Percentiles rank a stretch among this genome's conserved stretches.
phyloP scores from a whole-genome alignment of 257 asterid genomes.

The Avicennia marina region DNA sequence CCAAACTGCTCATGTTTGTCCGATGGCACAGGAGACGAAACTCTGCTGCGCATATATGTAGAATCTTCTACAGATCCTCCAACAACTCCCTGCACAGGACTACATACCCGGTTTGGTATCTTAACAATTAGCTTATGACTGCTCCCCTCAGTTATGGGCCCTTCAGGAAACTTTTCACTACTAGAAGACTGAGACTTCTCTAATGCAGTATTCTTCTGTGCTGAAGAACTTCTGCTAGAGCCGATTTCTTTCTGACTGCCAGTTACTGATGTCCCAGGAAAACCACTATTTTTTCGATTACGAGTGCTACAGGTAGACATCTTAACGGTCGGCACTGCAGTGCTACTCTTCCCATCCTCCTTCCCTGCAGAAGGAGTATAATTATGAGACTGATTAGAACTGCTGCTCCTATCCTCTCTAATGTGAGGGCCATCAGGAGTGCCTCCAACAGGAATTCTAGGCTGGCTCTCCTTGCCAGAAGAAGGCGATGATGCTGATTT shows the following conservation, averaged over 20 bases:
- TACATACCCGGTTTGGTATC: constrained; percentile 55
- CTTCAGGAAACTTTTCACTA: constrained; percentile 49
- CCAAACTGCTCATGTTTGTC: constrained; percentile 47
- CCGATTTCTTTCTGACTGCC: constrained; percentile 35
- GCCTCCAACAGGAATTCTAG: constrained; percentile 29
- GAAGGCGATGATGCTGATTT: constrained; percentile 32
- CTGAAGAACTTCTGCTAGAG: constrained; percentile 32
- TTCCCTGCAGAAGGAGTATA: constrained; percentile 30
- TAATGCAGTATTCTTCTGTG: constrained; percentile 22
- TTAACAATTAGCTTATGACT: constrained; percentile 74
- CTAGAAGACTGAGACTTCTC: constrained; percentile 39
- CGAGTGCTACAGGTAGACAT: constrained; percentile 25
- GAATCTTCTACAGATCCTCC: constrained; percentile 56
- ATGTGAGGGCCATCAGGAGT: constrained; percentile 27
- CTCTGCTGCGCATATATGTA: constrained; percentile 39
- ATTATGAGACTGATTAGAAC: constrained; percentile 43
- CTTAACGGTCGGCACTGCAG: constrained; percentile 32
- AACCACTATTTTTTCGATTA: constrained; percentile 26
- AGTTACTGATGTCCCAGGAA: constrained; percentile 20
- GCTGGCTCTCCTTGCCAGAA: constrained; percentile 39
- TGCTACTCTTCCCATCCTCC: constrained; percentile 38
- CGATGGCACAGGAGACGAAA: constrained; percentile 47
- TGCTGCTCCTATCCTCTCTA: constrained; percentile 43
- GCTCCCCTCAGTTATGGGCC: constrained; percentile 37
- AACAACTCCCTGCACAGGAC: constrained; percentile 58